Base-by-base conservation (phyloP, 352 stramenopile species). In the Pythium brachiatum region DNA sequence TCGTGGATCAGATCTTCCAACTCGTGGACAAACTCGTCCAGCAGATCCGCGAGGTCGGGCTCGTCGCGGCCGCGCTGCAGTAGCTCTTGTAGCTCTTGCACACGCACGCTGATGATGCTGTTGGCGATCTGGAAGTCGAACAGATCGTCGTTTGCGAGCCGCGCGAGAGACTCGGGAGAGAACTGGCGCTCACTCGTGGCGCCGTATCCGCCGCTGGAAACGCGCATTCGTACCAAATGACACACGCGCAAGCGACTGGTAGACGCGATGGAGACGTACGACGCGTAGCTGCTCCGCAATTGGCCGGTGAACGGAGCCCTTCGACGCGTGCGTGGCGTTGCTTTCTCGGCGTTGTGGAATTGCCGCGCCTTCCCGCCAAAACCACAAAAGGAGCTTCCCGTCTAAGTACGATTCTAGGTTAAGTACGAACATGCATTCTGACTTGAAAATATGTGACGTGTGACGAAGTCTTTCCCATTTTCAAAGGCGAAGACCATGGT, bases 81-180 rank as follows among this genome's bases (percentile, higher is more conserved):
- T 52, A 91, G 61, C 53, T 83, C 78, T 13, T 72, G 68, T 13
- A 91, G 73, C 47, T 83, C 74, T 0, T 41, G 9, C 26, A 91
- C 70, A 47, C 70, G 73, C 62, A 64, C 60, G 38, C 64, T 58
- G 20, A 89, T 62, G 25, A 31, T 47, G 15, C 58, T 58, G 36
- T 87, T 69, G 50, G 79, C 71, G 57, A 89, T 77, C 64, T 87
- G 75, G 68, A 91, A 89, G 51, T 73, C 60, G 69, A 91, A 91
- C n/a, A 91, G 69, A 21, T 74, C 77, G 68, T 91, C 76, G 11
- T 64, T 57, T 38, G 71, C 61, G 59, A 83, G 70, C 31, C 56
- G 62, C 60, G 64, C 67, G 16, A 81, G 55, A 56, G 72, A 64
- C 29, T 32, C 44, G 20, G 39, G 1, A 7, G 66, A 73, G 60